Conservation (phyloP, 2,329 filamentous ascomycete species). For the Basipetospora chlamydospora region DNA sequence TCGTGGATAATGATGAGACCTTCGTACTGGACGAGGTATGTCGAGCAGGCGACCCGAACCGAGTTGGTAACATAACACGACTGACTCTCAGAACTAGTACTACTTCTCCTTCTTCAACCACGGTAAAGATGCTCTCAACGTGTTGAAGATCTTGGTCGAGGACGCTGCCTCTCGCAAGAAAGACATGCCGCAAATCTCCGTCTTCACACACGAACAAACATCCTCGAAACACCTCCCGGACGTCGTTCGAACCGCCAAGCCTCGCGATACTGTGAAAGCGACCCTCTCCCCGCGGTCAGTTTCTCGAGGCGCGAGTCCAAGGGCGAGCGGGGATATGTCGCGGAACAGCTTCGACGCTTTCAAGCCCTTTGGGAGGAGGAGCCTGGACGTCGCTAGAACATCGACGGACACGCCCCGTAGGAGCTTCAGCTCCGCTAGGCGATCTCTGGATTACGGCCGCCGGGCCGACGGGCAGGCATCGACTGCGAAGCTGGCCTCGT, state of each 20-base stretch:
- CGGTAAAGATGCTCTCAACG: constrained; percentile 67
- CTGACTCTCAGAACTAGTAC: constrained; percentile 47
- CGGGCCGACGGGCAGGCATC: constrained; percentile 21
- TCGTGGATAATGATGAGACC: constrained; percentile 86
- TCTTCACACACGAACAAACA: not conserved
- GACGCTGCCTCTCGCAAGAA: constrained; percentile 34
- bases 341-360: constrained; percentile 40
- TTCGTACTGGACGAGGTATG: constrained; percentile 85
- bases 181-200: constrained; percentile 2
- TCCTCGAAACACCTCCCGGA: constrained; percentile 6
- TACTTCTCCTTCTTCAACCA: constrained; percentile 92
- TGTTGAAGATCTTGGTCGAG: constrained; percentile 60
- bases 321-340: constrained; percentile 36
- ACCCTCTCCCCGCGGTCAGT: constrained; percentile 37
- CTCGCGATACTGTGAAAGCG: constrained; percentile 45
- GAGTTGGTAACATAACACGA: too few species aligned
- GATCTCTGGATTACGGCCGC: constrained; percentile 34
- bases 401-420: constrained; percentile 23
- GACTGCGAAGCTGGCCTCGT: constrained; percentile 44
- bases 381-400: not conserved
- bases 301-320: constrained; percentile 31
- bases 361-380: constrained; percentile 26
- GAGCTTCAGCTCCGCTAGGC: constrained; percentile 48
- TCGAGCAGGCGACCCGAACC: too few species aligned
- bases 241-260: constrained; percentile 20